phyloP scores from a whole-genome alignment of 768 basidiomycete species.

The Termitomyces sp. region DNA sequence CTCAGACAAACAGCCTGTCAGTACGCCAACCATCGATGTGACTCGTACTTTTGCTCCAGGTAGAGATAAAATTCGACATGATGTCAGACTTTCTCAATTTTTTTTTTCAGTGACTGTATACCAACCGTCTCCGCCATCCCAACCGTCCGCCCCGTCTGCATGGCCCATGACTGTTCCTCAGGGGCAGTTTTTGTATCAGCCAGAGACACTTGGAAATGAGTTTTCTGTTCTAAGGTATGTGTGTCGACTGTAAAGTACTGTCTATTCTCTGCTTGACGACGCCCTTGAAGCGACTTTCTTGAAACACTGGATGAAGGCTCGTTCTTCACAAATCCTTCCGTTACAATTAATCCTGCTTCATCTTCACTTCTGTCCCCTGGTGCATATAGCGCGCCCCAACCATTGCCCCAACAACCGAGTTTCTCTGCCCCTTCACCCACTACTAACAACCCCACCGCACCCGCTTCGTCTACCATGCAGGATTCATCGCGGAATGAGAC shows the following conservation, averaged over 20 bases:
- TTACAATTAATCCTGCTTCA: conserved; percentile 21
- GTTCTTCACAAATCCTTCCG: conserved; percentile 63
- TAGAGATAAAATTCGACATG: conserved; percentile 20
- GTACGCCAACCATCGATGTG: conserved; percentile 24
- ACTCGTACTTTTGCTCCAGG: conserved; percentile 42
- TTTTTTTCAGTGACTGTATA: conserved; percentile 33
- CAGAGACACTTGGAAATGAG: conserved; percentile 75
- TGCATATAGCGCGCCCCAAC: conserved; percentile 26
- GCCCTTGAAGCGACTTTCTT: conserved; percentile 65
- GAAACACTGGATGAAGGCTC: conserved; percentile 83
- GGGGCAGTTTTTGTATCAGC: conserved; percentile 59
- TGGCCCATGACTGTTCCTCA: conserved; percentile 54
- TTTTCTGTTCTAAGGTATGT: conserved; percentile 77
- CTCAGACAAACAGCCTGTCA: conserved; percentile 34
- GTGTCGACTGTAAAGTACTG: conserved; percentile 19
- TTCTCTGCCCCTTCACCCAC: conserved; percentile 8
- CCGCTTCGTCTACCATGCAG: neutral
- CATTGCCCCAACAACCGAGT: conserved; percentile 10
- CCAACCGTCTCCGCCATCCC: conserved; percentile 23
- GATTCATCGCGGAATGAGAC: neutral
- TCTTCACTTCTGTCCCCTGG: conserved; percentile 42
- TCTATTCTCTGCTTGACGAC: neutral
- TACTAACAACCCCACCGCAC: conserved; percentile 4
- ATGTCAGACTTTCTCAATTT: neutral
- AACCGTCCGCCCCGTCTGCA: conserved; percentile 28